These are phyloP conservation scores for Grosmannia huntii DNA, from an alignment of 2,329 filamentous ascomycete species.

Conservation along the genomic window DNA sequence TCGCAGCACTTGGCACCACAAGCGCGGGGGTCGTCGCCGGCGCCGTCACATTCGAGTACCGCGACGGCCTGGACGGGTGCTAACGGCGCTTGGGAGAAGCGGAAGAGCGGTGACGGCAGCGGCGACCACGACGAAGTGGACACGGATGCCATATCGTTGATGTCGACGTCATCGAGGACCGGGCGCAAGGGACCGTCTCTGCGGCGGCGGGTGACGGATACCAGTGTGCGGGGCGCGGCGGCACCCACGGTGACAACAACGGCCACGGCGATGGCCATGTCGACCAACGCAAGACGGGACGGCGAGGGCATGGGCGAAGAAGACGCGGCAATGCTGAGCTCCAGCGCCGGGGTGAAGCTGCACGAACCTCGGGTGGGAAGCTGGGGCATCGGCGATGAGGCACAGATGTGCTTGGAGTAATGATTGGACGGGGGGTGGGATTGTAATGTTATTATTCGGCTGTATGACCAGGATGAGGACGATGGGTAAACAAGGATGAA, in stretches of 20 bases:
- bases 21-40: constrained; percentile 3
- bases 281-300: constrained; percentile 21
- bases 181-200: constrained; percentile 27
- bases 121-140: constrained; percentile 12
- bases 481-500: no score
- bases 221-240: constrained; percentile 21
- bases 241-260: constrained; percentile 3
- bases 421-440: not conserved
- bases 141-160: constrained; percentile 31
- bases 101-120: constrained; percentile 4
- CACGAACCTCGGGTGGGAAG: constrained; percentile 41
- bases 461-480: no score
- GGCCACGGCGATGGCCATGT: constrained; percentile 9
- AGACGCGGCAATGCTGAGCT: constrained; percentile 26
- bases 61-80: not conserved
- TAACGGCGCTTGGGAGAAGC: constrained; percentile 5
- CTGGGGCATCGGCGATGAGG: constrained; percentile 78
- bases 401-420: constrained; percentile 63
- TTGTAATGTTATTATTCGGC: not conserved
- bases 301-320: constrained; percentile 32
- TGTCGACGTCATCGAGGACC: constrained; percentile 31
- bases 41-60: constrained; percentile 6
- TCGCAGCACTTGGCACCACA: not conserved
- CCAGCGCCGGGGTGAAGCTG: constrained; percentile 37
- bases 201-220: constrained; percentile 22